phyloP scores from a whole-genome alignment of 1,284 basidiomycete species.

The Ustanciosporium gigantosporum region DNA sequence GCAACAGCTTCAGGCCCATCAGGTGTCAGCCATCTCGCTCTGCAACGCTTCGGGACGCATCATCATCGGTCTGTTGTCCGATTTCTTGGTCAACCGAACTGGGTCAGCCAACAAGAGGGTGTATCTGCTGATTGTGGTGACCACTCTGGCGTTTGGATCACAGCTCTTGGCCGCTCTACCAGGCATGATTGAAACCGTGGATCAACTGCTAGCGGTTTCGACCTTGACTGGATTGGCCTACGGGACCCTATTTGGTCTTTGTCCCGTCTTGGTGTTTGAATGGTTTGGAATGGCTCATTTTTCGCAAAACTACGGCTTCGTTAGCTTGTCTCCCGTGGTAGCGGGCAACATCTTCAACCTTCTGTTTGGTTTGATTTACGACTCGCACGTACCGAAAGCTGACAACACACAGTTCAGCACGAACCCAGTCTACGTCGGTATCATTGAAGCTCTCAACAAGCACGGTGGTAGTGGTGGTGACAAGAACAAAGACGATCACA shows the following conservation, averaged over 20 bases:
- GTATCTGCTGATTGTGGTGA: slow-evolving; percentile 50
- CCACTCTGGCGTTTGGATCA: slow-evolving; percentile 42
- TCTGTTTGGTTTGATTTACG: slow-evolving; percentile 70
- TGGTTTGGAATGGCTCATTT: slow-evolving; percentile 85
- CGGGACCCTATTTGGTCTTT: slow-evolving; percentile 76
- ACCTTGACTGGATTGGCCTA: slow-evolving; percentile 74
- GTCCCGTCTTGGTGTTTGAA: slow-evolving; percentile 77
- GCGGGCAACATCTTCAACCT: slow-evolving; percentile 84
- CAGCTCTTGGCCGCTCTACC: slow-evolving; percentile 55
- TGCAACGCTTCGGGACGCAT: slow-evolving; percentile 83
- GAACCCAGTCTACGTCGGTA: not conserved
- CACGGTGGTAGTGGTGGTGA: not conserved
- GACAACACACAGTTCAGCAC: not conserved
- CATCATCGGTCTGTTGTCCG: slow-evolving; percentile 76
- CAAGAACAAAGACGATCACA: slow-evolving; percentile 2
- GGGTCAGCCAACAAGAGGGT: slow-evolving; percentile 36
- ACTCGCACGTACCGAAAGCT: slow-evolving; percentile 22
- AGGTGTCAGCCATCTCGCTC: slow-evolving; percentile 78
- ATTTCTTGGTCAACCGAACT: slow-evolving; percentile 61
- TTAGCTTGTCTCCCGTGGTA: slow-evolving; percentile 74
- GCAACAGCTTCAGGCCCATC: slow-evolving; percentile 73
- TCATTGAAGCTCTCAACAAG: not conserved
- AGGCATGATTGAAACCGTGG: slow-evolving; percentile 67
- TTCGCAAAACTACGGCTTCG: slow-evolving; percentile 83
- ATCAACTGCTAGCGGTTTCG: slow-evolving; percentile 75